Percentiles rank a stretch among this genome's conserved stretches.
Evolutionary conservation across 257 asterid genomes (phyloP).

Genomic region (Solanum pinnatisectum): DNA sequence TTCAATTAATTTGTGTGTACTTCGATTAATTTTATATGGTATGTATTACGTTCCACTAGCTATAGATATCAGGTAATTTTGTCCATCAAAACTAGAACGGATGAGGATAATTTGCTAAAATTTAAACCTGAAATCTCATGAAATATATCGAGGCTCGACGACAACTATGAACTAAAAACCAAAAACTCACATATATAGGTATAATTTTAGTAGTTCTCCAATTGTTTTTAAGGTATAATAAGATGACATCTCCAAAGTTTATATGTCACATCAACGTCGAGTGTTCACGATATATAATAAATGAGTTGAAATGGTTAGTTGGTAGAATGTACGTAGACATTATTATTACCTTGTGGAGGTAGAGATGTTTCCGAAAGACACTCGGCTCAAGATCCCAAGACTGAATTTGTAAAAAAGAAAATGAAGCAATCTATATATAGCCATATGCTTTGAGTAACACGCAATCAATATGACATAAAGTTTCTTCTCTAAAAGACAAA

Average conservation of each 20-base stretch:
- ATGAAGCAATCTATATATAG: background rate
- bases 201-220: background rate
- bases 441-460: background rate
- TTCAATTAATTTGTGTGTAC: no score
- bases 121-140: background rate
- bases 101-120: fast-evolving
- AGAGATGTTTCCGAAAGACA: no score
- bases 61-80: no score
- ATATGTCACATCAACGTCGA: background rate
- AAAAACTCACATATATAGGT: background rate
- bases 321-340: no score
- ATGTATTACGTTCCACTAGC: background rate
- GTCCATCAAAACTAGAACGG: background rate
- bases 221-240: background rate
- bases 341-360: background rate
- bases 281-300: background rate
- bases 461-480: background rate
- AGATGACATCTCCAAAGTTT: background rate
- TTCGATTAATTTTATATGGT: no score
- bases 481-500: background rate
- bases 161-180: background rate
- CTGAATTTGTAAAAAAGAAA: background rate
- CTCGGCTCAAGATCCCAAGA: background rate
- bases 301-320: background rate
- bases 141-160: no score